These are phyloP conservation scores for Penicillium samsonianum DNA, from an alignment of 495 filamentous ascomycete genomes.

Conservation along the genomic window DNA sequence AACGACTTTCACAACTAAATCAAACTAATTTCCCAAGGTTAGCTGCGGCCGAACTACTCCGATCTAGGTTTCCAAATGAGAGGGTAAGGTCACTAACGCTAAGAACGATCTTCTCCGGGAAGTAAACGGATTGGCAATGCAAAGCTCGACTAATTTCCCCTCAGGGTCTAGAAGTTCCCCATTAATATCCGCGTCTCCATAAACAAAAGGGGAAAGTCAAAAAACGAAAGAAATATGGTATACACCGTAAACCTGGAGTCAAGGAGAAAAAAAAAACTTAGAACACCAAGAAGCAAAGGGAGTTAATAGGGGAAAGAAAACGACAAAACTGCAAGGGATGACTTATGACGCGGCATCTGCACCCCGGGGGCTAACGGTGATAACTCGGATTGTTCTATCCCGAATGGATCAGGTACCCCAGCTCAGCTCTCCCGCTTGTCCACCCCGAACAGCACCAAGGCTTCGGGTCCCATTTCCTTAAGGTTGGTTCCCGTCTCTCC, in stretches of 20 bases:
- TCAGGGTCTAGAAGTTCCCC: constrained; percentile 2
- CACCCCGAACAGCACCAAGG: constrained; percentile 3
- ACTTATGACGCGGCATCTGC: constrained; percentile 7
- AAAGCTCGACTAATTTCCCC: background rate
- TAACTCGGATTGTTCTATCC: background rate
- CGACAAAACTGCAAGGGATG: constrained; percentile 10
- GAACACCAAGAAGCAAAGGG: too few species aligned
- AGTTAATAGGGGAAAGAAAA: background rate
- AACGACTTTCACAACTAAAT: background rate
- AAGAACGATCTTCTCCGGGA: constrained; percentile 14
- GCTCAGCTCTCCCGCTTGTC: constrained; percentile 10
- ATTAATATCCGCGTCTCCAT: constrained; percentile 22
- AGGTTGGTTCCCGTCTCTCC: constrained; percentile 23
- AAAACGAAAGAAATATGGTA: background rate
- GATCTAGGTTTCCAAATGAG: constrained; percentile 7
- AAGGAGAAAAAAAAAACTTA: background rate
- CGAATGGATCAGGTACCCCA: constrained; percentile 5
- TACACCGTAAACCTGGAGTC: background rate
- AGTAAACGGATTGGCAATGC: constrained; percentile 6
- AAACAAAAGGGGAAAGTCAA: constrained; percentile 6
- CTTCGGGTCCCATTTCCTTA: constrained; percentile 15
- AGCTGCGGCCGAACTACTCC: constrained; percentile 23
- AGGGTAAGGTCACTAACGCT: constrained; percentile 1
- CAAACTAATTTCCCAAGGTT: constrained; percentile 9
- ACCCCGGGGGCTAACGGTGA: background rate